Conservation (phyloP, 345 rosid species). For the Eucalyptus caleyi region DNA sequence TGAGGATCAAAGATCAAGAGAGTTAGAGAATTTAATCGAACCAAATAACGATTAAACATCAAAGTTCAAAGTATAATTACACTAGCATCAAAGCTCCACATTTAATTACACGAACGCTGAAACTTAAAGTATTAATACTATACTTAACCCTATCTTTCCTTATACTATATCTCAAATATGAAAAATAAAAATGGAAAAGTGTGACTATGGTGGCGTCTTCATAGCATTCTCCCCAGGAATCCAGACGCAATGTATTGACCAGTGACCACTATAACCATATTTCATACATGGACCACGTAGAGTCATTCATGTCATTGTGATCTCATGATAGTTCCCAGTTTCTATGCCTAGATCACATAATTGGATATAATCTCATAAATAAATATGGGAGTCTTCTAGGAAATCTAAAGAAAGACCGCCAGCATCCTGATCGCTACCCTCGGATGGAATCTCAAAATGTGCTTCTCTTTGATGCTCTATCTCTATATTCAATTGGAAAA, state of each 20-base stretch:
- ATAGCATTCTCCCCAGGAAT: background rate
- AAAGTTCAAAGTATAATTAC: background rate
- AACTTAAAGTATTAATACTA: background rate
- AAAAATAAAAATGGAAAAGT: background rate
- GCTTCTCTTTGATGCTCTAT: background rate
- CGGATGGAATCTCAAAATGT: background rate
- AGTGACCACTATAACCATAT: too few relatives aligned
- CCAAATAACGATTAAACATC: background rate
- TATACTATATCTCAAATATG: background rate
- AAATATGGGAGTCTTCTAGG: background rate
- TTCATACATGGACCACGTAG: background rate
- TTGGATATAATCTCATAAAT: background rate
- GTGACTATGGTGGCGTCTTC: background rate
- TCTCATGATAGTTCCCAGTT: background rate
- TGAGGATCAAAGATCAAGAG: background rate
- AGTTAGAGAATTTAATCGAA: background rate
- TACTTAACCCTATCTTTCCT: background rate
- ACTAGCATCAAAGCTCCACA: too few relatives aligned
- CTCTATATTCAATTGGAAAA: background rate
- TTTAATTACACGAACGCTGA: background rate
- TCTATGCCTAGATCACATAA: background rate
- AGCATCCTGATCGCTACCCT: background rate
- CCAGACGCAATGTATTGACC: background rate
- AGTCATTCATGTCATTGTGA: background rate
- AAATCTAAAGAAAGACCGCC: background rate